Conservation (phyloP, 129 eudicot genomes). For the Calendula officinalis region DNA sequence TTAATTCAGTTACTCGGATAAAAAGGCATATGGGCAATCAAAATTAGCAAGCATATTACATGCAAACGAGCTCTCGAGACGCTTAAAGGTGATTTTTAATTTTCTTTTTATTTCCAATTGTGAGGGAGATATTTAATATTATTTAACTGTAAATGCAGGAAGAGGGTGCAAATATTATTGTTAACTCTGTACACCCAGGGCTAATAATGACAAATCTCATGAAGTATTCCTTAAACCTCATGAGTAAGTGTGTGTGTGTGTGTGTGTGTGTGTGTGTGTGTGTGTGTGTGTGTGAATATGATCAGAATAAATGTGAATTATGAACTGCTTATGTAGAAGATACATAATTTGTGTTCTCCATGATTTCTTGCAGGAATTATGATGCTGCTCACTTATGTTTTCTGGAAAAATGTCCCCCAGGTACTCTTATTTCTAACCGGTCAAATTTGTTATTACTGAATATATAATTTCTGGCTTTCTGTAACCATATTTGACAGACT, state of each 20-base stretch:
- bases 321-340: neutral
- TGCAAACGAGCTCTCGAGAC: constrained; percentile 85
- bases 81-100: constrained; percentile 47
- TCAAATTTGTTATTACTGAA: neutral
- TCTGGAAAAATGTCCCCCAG: constrained; percentile 97
- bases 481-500: neutral
- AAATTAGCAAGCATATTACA: constrained; percentile 81
- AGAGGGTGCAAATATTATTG: constrained; percentile 81
- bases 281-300: neutral
- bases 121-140: neutral
- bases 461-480: neutral
- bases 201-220: constrained; percentile 87
- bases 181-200: constrained; percentile 92
- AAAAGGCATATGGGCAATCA: constrained; percentile 89
- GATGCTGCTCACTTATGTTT: constrained; percentile 46
- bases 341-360: neutral
- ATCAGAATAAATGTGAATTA: neutral
- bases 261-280: constrained; percentile 7
- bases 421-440: constrained; percentile 27
- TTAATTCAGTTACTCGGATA: constrained; percentile 65
- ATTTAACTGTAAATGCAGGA: constrained; percentile 40
- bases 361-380: constrained; percentile 47
- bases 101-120: neutral
- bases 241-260: constrained; percentile 47
- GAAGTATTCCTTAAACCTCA: constrained; percentile 43